Evolutionary conservation across 1,139 yeast species (phyloP), one percentile per base, ranked within the genome.

Genomic region (Pichia sp.): DNA sequence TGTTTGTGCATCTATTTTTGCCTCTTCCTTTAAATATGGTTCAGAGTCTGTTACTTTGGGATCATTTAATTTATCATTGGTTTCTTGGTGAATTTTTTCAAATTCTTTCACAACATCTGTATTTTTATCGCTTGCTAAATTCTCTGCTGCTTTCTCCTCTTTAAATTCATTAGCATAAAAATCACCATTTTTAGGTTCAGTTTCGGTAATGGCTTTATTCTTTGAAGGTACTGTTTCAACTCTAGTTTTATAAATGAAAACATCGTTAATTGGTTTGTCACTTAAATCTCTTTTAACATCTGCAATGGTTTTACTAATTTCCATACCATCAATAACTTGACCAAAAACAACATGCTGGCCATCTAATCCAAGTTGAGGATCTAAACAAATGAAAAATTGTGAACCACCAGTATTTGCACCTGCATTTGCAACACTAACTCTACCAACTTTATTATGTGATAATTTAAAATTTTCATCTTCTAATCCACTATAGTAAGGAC

Each of bases 261-360:
- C 72, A 30, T 74, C 77, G 61, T 73, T 71, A 46, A 69, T 65
- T 38, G 90, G 89, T 60, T 70, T 75, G 66, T 80, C 81, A 41
- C 74, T 72, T 49, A 70, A 63, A 54, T 69, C 66, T 42, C 83
- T 80, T 61, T 76, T 70, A 56, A 77, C 81, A 49, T 69, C 71
- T 62, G 81, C 87, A 59, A 80, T 76, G 63, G 73, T 69, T 54
- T 75, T 73, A 30, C 70, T 81, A 16, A 83, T 78, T 44, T 83
- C 86, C 64, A 77, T 71, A 27, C 93, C 93, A 49, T 83, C 87
- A 13, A 81, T 55, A 50, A 86, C 84, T 69, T 85, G 87, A 53
- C 95, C 95, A 63, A 86, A 86, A n/a, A 85, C 93, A 60, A 86
- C 95, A 68, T 86, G 90, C 28, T 70, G 71, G 42, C 84, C 85